Conservation (phyloP, 2,329 filamentous ascomycete species). For the Apiospora pterosperma region DNA sequence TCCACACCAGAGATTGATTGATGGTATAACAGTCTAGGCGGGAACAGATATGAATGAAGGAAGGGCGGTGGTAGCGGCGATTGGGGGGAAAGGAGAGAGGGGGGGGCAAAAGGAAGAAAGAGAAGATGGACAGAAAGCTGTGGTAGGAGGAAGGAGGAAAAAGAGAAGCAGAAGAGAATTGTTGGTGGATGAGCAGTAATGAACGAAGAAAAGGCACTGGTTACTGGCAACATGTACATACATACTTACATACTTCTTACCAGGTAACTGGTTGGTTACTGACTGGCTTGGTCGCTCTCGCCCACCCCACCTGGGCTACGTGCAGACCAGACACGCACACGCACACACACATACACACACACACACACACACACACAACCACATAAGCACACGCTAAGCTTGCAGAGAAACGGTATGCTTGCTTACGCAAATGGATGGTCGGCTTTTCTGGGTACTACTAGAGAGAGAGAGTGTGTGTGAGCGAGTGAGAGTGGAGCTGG, state of each 20-base stretch:
- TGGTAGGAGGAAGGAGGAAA: slow-evolving; percentile 15
- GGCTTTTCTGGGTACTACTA: background rate
- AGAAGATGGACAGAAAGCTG: slow-evolving; percentile 23
- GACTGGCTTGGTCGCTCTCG: too few relatives aligned
- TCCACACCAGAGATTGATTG: slow-evolving; percentile 29
- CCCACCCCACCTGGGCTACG: too few relatives aligned
- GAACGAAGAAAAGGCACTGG: background rate
- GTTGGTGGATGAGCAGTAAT: background rate
- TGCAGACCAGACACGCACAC: background rate
- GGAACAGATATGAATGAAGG: slow-evolving; percentile 27
- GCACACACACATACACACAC: background rate
- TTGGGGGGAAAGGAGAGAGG: slow-evolving; percentile 14
- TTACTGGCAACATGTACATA: too few relatives aligned
- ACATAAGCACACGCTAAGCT: background rate
- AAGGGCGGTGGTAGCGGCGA: slow-evolving; percentile 27
- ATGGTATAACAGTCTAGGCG: slow-evolving; percentile 26
- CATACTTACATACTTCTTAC: too few relatives aligned
- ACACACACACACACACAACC: too few relatives aligned
- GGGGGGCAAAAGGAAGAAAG: slow-evolving; percentile 26
- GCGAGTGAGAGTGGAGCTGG: background rate
- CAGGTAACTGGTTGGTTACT: too few relatives aligned
- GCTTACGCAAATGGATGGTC: background rate
- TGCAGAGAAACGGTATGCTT: background rate
- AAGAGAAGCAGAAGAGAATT: slow-evolving; percentile 16
- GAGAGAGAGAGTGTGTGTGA: too few relatives aligned